Evolutionary conservation across 495 filamentous ascomycete genomes (phyloP).

Genomic region (Penicillium bovifimosum): DNA sequence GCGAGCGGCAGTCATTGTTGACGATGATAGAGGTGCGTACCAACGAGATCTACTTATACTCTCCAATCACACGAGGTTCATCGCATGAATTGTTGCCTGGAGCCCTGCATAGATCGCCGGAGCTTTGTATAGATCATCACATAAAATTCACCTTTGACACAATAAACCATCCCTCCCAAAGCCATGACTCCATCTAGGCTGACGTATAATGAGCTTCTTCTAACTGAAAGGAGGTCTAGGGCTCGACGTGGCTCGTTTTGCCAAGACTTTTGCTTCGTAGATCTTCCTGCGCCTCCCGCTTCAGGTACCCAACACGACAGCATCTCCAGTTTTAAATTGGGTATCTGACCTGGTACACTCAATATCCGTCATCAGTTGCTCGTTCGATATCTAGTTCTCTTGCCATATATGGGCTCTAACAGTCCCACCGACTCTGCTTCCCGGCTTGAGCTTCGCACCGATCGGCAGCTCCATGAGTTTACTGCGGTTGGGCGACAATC

Average conservation of each 20-base stretch:
- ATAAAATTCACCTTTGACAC: neutral
- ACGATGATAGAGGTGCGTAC: neutral
- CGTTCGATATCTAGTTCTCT: no score
- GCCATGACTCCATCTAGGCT: neutral
- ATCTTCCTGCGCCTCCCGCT: neutral
- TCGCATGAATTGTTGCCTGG: neutral
- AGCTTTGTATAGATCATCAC: neutral
- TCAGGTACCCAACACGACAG: neutral
- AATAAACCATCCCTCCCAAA: neutral
- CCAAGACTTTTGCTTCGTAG: neutral
- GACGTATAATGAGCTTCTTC: neutral
- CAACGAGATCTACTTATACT: neutral
- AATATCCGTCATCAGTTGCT: no score
- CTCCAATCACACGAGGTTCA: neutral
- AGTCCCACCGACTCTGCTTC: no score
- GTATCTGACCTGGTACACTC: neutral
- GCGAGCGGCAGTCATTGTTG: neutral
- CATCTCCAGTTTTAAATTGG: neutral
- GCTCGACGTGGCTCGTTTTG: conserved; percentile 1
- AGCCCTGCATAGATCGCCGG: no score
- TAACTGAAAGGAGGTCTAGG: neutral
- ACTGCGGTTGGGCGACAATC: neutral
- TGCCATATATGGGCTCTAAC: no score
- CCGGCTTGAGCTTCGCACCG: neutral
- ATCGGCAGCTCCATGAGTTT: no score